Conservation (phyloP, 768 basidiomycete species). For the Phylloporus scabripes region DNA sequence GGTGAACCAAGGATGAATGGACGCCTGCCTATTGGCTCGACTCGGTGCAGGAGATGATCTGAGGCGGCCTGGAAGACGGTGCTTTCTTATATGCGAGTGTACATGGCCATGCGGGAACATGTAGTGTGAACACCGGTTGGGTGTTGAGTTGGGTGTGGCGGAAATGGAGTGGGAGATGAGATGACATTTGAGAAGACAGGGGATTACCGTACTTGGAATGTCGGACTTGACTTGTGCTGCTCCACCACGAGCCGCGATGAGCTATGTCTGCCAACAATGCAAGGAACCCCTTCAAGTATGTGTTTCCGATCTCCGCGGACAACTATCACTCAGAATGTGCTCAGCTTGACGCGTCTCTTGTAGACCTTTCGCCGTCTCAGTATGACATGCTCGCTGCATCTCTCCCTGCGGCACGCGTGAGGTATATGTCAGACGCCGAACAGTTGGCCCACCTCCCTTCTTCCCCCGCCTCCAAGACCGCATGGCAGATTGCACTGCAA, state of each 20-base stretch:
- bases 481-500: slow-evolving; percentile 57
- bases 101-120: slow-evolving; percentile 6
- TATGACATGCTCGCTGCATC: slow-evolving; percentile 80
- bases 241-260: slow-evolving; percentile 26
- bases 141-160: slow-evolving; percentile 1
- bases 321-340: slow-evolving; percentile 7
- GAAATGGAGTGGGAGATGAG: no score
- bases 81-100: slow-evolving; percentile 15
- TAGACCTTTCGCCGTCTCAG: slow-evolving; percentile 78
- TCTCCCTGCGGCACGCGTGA: slow-evolving; percentile 49
- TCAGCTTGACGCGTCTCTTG: slow-evolving; percentile 86
- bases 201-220: background rate
- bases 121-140: slow-evolving; percentile 4
- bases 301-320: background rate
- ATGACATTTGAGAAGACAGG: no score
- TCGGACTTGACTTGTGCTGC: background rate
- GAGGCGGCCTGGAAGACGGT: background rate
- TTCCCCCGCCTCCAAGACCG: slow-evolving; percentile 49
- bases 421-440: slow-evolving; percentile 37
- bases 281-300: slow-evolving; percentile 81
- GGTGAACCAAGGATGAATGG: background rate
- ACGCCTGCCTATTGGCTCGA: slow-evolving; percentile 9
- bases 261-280: slow-evolving; percentile 78
- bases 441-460: slow-evolving; percentile 45
- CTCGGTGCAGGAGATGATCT: slow-evolving; percentile 5